Evolutionary conservation across 495 filamentous ascomycete species (phyloP), one percentile per base, ranked within the genome.

Genomic region (Thermochaetoides thermophila): DNA sequence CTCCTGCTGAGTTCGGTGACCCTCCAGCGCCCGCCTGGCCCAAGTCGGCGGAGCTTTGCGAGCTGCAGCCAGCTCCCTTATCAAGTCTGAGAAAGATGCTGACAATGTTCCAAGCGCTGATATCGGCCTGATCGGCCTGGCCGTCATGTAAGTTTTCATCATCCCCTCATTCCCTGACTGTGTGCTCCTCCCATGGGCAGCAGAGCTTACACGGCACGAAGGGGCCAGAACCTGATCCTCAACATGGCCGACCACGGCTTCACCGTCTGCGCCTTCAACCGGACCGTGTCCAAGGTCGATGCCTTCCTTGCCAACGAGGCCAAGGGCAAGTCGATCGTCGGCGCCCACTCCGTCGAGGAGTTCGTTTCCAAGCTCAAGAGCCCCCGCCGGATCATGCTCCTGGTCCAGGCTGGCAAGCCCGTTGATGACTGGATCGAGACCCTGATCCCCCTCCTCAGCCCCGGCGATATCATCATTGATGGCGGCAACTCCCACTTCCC

Each of bases 401-500:
- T 97, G 32, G 89, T 97, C 58, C 87, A 91, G 76, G 89, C 89
- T 50, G 89, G 89, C 54, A 84, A 85, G 71, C 78, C 89, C 38
- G 89, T 97, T 42, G 89, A 97, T 59, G 79, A 89, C 67, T 96
- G 94, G 76, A 96, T 97, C 59, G 81, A 93, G 68, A 73, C 79
- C 38, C 80, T 96, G 31, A 77, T 97, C 29, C 84, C 85, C 32
- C 77, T 81, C 57, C 68, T 87, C 32, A 84, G 92, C 60, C 60
- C 76, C 57, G 89, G 86, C 42, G 89, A 97, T 62, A 92, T 97
- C 69, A 89, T 97, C 67, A 96, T 97, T 50, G 89, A 97, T 53
- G 89, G 89, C 60, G 89, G 89, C 45, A 97, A 97, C 76, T 96
- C 91, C 30, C 89, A 97, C 67, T 97, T 78, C 76, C 89, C 89